Percentiles rank a stretch among this genome's conserved stretches.
phyloP scores from a whole-genome alignment of 1,284 basidiomycete species.

The Moesziomyces sp. region DNA sequence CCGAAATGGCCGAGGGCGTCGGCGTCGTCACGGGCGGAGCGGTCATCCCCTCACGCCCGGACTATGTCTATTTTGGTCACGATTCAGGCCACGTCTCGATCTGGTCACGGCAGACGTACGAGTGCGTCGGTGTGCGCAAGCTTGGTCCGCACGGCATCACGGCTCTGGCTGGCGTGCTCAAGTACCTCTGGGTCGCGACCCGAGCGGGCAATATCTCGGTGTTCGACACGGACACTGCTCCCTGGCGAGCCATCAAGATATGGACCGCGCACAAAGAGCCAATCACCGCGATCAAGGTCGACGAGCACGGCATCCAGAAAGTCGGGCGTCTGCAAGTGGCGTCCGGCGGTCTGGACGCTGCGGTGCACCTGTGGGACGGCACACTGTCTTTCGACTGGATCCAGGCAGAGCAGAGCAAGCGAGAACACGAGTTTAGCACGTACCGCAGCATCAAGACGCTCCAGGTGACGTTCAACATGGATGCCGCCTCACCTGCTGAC shows the following conservation, averaged over 20 bases:
- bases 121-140: slow-evolving; percentile 48
- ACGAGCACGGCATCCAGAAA: slow-evolving; percentile 49
- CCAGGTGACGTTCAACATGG: slow-evolving; percentile 93
- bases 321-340: slow-evolving; percentile 75
- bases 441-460: slow-evolving; percentile 82
- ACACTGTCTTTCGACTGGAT: slow-evolving; percentile 85
- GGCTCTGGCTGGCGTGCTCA: slow-evolving; percentile 56
- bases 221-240: slow-evolving; percentile 74
- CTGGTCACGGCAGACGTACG: slow-evolving; percentile 51
- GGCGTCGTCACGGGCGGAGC: slow-evolving; percentile 86
- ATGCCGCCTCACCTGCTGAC: slow-evolving; percentile 83
- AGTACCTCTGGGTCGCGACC: slow-evolving; percentile 81
- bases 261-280: slow-evolving; percentile 85
- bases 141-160: slow-evolving; percentile 53
- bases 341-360: slow-evolving; percentile 81
- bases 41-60: slow-evolving; percentile 77
- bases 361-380: slow-evolving; percentile 88
- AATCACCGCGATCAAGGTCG: slow-evolving; percentile 78
- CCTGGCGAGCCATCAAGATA: slow-evolving; percentile 85
- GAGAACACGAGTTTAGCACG: slow-evolving; percentile 80
- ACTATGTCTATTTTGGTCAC: slow-evolving; percentile 85
- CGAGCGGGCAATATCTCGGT: slow-evolving; percentile 84
- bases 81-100: slow-evolving; percentile 78
- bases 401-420: slow-evolving; percentile 80
- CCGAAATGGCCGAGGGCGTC: slow-evolving; percentile 74